Base-by-base conservation (phyloP, 257 asterid genomes). In the Capsicum baccatum region DNA sequence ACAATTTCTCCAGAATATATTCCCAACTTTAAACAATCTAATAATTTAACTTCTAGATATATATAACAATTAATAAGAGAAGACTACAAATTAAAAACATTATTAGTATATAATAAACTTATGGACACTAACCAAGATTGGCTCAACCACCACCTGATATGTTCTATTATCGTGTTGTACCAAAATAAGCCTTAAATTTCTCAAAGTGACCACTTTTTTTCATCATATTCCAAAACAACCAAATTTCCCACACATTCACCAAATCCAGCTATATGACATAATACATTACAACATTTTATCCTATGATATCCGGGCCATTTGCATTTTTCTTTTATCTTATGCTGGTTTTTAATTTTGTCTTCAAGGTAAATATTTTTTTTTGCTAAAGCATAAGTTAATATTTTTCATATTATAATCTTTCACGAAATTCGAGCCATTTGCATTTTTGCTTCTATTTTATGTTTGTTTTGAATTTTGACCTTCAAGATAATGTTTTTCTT, bases 261-360 rank as follows among this genome's bases (percentile, higher is more conserved):
- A 56, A 83, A 79, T 85, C 79, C 50, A 17, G 54, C 83, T 71
- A 82, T 71, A 82, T 76, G 19, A 62, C 39, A 62, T 19, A 44
- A 37, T 37, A 68, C 1, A 60, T 9, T 60, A 60, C 8, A 68
- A 37, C 17, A 48, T 83, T 60, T 47, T 10, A 71, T 62, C 81
- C 8, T 54, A 15, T 26, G 67, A 17, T 16, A 70, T 70, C 8
- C 0, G 4, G 69, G 42, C 5, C 8, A 21, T 21, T 10, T 62
- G 39, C 8, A 2, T 3, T 62, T 62, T 62, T 62, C 1, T 6
- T 35, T 14, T 62, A 62, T 19, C 19, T 62, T 62, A 11, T 62
- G 44, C 3, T 6, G 0, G 12, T 6, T 60, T 60, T n/a, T 17
- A 58, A 16, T 3, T 62, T 62, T 21, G 0, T 42, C 47, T 42